Evolutionary conservation across 2,329 filamentous ascomycete species (phyloP), one percentile per base, ranked within the genome.

Genomic region (Penicillium verrucosum): DNA sequence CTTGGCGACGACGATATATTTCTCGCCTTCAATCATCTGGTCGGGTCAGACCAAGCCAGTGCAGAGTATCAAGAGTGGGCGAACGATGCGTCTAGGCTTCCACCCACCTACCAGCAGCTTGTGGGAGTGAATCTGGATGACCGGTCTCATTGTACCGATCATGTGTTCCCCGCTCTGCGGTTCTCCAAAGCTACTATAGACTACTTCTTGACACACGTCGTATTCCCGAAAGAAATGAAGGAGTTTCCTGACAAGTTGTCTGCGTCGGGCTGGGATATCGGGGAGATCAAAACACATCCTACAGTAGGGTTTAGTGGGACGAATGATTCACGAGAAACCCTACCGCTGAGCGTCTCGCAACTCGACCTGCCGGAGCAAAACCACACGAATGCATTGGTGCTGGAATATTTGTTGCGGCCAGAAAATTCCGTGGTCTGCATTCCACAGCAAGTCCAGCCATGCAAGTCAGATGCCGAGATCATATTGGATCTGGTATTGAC

Each of bases 261-360:
- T 0, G 79, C 84, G 0, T 89, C 86, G 0, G 87, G 85, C 0
- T 90, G 87, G 87, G 86, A 90, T 58, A 73, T 90, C 18, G 61
- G 58, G 6, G 67, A 73, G 37, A 46, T 46, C 5, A 85, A 80
- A 53, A 6, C 18, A 0, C 72, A 83, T 21, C 76, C 80, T 0
- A 85, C 80, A 0, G 86, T 84, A 0, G 88, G 88, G 0, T 91
- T 91, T 64, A 89, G 85, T 53, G 87, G 88, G 0, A 91, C 88
- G 0, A 87, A 85, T 25, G 87, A 90, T 60, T 30, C 29, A 11
- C 29, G 78, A 11, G 74, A 78, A n/a, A 65, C 86, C 0, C 73
- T 90, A 0, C 87, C 87, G 0, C 63, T 87, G 0, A 72, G 64
- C 0, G 77, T 90, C 0, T 63, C 73, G 0, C 85, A 89, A 30